Percentiles rank a stretch among this genome's conserved stretches.
These are phyloP conservation scores for Phylloporus arenicola DNA, from an alignment of 768 basidiomycete species.

Conservation along the genomic window DNA sequence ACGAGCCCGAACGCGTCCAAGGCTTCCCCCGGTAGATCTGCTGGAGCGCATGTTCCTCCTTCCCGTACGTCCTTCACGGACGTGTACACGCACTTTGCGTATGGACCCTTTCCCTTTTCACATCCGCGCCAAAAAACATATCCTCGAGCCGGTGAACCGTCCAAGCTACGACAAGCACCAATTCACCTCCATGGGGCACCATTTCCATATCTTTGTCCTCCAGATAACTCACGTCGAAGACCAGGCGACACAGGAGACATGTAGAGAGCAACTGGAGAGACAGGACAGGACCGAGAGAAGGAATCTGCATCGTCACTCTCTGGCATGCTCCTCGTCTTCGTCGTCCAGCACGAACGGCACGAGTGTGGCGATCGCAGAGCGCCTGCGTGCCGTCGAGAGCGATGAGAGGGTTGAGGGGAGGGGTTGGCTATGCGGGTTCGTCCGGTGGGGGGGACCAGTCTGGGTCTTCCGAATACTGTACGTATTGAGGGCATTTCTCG, in stretches of 20 bases:
- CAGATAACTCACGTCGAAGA: constrained; percentile 8
- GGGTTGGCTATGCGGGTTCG: background rate
- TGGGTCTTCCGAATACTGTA: background rate
- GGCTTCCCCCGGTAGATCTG: no score
- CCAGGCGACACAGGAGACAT: constrained; percentile 10
- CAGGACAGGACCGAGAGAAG: background rate
- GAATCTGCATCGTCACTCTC: constrained; percentile 1
- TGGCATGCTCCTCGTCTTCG: background rate
- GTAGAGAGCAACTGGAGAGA: constrained; percentile 6
- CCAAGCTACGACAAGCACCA: background rate
- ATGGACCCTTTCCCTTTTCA: background rate
- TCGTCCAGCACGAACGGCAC: constrained; percentile 3
- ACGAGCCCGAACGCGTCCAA: constrained; percentile 5
- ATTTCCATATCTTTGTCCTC: background rate
- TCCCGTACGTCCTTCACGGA: background rate
- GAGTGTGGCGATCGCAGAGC: background rate
- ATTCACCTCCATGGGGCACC: background rate
- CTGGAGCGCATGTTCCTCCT: background rate
- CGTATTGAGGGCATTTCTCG: background rate
- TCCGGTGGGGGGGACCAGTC: background rate
- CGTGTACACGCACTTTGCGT: constrained; percentile 11
- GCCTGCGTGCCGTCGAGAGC: background rate
- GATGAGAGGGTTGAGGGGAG: background rate
- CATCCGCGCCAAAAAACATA: background rate
- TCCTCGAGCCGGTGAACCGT: background rate